Evolutionary conservation across 1,139 yeast genomes (phyloP), one percentile per base, ranked within the genome.

Genomic region (Suhomyces chickasaworum): DNA sequence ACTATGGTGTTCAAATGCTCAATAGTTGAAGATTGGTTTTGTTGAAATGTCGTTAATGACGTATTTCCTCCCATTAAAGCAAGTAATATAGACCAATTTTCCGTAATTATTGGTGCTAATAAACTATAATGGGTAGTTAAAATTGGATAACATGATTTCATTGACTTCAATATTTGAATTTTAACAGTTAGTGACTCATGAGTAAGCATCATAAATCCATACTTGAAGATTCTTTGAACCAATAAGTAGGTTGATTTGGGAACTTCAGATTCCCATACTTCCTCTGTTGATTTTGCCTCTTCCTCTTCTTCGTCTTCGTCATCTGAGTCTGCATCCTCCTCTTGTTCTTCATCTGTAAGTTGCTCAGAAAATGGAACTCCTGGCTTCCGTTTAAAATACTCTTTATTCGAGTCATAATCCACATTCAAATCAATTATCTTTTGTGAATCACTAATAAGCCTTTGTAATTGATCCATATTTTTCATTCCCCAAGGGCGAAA

Each of bases 191-290:
- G 63, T 0, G 95, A 84, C 1, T 81, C 81, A 54, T 89, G 95
- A 2, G 89, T 81, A 32, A 89, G 64, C 42, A 89, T 72, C 47
- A 86, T 66, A 48, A 88, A 85, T 2, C 95, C 85, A 58, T 89
- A 89, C 10, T 73, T 77, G 47, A 83, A 74, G 8, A 93, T 81
- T 47, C 80, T 79, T 44, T 83, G 80, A 0, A 86, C 66, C 2
- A 84, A 68, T 39, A 68, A 61, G 59, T 87, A 90, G 0, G 84
- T 68, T 2, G 74, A 64, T 39, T 75, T 68, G 0, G 95, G 87
- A 1, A 90, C 68, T 0, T 82, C 80, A 0, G 91, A 84, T 0
- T 59, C 55, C 96, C 96, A 89, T 2, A 61, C 53, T 10, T 56
- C 59, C 2, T 63, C 39, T 12, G 23, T 12, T 3, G 22, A 18